Evolutionary conservation across 1,139 yeast genomes (phyloP).

Genomic region (Meyerozyma athensensis): DNA sequence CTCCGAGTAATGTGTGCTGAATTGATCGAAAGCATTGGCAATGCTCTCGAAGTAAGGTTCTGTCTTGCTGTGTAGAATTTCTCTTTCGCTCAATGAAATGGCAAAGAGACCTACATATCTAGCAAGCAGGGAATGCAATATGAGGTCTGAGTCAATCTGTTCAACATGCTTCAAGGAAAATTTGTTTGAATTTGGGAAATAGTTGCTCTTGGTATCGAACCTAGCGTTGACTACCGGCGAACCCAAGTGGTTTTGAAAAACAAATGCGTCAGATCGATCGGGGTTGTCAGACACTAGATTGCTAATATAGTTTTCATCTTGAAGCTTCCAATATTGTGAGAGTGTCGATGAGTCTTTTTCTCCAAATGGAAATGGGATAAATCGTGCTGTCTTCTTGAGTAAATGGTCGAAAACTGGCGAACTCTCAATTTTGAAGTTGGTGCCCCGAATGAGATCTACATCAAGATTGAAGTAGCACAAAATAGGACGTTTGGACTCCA

Average conservation of each 20-base stretch:
- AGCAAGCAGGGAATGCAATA: conserved; percentile 36
- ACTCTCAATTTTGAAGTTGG: conserved; percentile 33
- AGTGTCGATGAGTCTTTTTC: conserved; percentile 23
- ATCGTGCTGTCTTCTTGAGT: conserved; percentile 26
- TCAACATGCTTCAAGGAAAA: conserved; percentile 22
- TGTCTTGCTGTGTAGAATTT: conserved; percentile 32
- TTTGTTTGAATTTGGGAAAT: conserved; percentile 35
- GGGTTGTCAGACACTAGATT: conserved; percentile 27
- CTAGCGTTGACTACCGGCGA: conserved; percentile 33
- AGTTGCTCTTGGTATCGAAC: conserved; percentile 29
- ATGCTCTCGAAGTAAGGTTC: conserved; percentile 20
- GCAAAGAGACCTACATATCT: conserved; percentile 35
- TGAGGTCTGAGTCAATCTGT: conserved; percentile 25
- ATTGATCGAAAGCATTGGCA: conserved; percentile 14
- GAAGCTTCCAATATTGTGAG: conserved; percentile 34
- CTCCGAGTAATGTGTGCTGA: conserved; percentile 13
- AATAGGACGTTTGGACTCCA: conserved; percentile 22
- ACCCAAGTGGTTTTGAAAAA: conserved; percentile 30
- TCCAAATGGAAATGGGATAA: conserved; percentile 31
- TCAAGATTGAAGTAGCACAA: conserved; percentile 39
- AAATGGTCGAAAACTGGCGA: conserved; percentile 35
- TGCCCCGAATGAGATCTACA: conserved; percentile 37
- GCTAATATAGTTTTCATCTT: conserved; percentile 29
- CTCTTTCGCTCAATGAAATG: conserved; percentile 38
- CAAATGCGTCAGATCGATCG: conserved; percentile 24